Evolutionary conservation across 805 yeast genomes (phyloP).

Genomic region (Starmerella sp.): DNA sequence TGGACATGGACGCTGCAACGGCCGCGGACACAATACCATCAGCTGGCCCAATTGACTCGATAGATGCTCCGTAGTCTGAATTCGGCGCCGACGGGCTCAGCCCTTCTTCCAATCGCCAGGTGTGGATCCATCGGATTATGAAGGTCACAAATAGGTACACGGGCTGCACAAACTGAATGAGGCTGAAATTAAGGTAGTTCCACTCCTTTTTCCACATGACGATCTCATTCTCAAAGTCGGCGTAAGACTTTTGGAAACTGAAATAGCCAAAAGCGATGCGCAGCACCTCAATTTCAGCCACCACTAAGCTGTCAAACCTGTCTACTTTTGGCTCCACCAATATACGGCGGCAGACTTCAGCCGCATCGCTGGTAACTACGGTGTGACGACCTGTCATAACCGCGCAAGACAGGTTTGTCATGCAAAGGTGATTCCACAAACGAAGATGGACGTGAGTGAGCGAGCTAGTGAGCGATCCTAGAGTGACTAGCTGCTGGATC

Average conservation of each 20-base stretch:
- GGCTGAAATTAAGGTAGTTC: conserved; percentile 58
- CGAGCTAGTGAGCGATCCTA: conserved; percentile 60
- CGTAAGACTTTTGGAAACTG: conserved; percentile 32
- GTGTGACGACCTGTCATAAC: conserved; percentile 40
- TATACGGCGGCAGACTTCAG: conserved; percentile 48
- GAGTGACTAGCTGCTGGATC: conserved; percentile 49
- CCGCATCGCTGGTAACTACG: conserved; percentile 49
- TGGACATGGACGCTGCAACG: neutral
- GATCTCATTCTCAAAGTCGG: conserved; percentile 39
- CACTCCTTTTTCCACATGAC: conserved; percentile 55
- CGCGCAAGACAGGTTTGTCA: conserved; percentile 41
- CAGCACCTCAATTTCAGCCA: conserved; percentile 59
- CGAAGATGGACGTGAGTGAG: conserved; percentile 50
- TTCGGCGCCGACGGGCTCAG: neutral
- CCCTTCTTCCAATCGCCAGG: neutral
- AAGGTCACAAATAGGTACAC: conserved; percentile 50
- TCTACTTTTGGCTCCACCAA: conserved; percentile 50
- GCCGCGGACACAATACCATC: neutral
- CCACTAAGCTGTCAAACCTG: conserved; percentile 73
- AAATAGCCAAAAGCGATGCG: conserved; percentile 47
- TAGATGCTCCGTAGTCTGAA: neutral
- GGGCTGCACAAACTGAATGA: conserved; percentile 62
- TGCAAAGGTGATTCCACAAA: conserved; percentile 59
- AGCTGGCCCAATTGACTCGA: neutral
- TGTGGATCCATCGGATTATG: conserved; percentile 9